Conservation (phyloP, 1,139 yeast genomes). For the Yamadazyma triangularis region DNA sequence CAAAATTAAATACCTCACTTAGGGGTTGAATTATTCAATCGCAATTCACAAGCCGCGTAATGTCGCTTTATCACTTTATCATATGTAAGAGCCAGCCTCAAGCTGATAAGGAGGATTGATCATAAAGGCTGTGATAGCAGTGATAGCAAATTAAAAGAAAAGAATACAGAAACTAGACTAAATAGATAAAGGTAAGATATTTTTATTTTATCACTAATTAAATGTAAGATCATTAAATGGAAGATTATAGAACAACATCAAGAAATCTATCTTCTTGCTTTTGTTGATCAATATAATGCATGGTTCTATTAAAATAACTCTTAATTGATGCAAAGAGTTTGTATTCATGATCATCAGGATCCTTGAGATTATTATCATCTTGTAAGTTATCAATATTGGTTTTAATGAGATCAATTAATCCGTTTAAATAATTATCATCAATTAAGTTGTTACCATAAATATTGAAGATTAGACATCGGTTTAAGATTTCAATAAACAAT, state of each 20-base stretch:
- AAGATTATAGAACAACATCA: slow-evolving; percentile 19
- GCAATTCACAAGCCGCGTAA: no score
- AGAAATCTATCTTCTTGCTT: slow-evolving; percentile 56
- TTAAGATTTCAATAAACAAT: slow-evolving; percentile 83
- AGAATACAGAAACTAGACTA: no score
- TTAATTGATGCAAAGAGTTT: slow-evolving; percentile 27
- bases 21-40: no score
- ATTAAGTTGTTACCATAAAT: slow-evolving; percentile 76
- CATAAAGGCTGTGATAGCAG: no score
- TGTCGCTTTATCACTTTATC: no score
- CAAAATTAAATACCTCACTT: no score
- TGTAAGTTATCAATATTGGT: slow-evolving; percentile 63
- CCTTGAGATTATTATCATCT: slow-evolving; percentile 19
- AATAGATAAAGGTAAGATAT: no score
- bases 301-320: slow-evolving; percentile 57
- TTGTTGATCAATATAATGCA: slow-evolving; percentile 63
- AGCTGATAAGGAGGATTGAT: no score
- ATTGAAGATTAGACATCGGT: slow-evolving; percentile 78
- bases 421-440: slow-evolving; percentile 73
- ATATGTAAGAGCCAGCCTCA: no score
- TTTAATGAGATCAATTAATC: slow-evolving; percentile 77
- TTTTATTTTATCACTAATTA: no score
- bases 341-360: slow-evolving; percentile 26
- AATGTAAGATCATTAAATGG: no score
- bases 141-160: no score